Percentiles rank a stretch among this genome's conserved stretches.
Evolutionary conservation across 2,329 filamentous ascomycete genomes (phyloP).

Genomic region (Aplosporella prunicola): DNA sequence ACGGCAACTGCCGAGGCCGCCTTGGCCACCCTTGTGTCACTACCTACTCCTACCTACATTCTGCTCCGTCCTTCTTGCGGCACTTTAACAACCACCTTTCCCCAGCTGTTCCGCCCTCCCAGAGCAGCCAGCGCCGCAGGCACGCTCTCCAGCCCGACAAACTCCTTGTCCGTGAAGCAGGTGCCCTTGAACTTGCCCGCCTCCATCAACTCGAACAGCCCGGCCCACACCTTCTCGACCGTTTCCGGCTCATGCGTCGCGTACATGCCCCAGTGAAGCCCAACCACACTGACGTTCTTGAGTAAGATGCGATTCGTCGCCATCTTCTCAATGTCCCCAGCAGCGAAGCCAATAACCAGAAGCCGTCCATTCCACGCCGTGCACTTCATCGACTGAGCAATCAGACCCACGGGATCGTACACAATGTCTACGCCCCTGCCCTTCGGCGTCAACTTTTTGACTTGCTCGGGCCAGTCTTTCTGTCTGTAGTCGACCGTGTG

Average conservation of each 20-base stretch:
- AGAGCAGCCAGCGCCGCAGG: slow-evolving; percentile 67
- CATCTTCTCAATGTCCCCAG: slow-evolving; percentile 79
- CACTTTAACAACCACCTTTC: slow-evolving; percentile 87
- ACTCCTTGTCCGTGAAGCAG: slow-evolving; percentile 71
- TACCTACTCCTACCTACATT: slow-evolving; percentile 21
- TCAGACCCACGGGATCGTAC: slow-evolving; percentile 86
- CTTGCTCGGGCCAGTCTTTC: slow-evolving; percentile 52
- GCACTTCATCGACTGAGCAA: slow-evolving; percentile 82
- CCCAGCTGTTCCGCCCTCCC: slow-evolving; percentile 79
- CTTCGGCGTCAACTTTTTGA: slow-evolving; percentile 68
- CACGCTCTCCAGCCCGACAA: slow-evolving; percentile 71
- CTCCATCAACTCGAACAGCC: slow-evolving; percentile 67
- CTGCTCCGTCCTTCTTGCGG: slow-evolving; percentile 45
- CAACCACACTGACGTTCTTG: slow-evolving; percentile 87
- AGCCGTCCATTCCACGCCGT: slow-evolving; percentile 87
- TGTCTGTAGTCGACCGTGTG: slow-evolving; percentile 69
- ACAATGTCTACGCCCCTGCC: slow-evolving; percentile 78
- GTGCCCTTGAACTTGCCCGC: slow-evolving; percentile 74
- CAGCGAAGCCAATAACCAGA: slow-evolving; percentile 81
- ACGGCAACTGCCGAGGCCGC: too few relatives aligned
- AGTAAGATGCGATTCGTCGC: slow-evolving; percentile 84
- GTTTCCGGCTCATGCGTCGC: slow-evolving; percentile 60
- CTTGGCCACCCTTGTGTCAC: too few relatives aligned
- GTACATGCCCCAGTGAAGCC: slow-evolving; percentile 88
- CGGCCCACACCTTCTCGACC: slow-evolving; percentile 68